Conservation (phyloP, 768 basidiomycete species). For the Tricholoma terreum region DNA sequence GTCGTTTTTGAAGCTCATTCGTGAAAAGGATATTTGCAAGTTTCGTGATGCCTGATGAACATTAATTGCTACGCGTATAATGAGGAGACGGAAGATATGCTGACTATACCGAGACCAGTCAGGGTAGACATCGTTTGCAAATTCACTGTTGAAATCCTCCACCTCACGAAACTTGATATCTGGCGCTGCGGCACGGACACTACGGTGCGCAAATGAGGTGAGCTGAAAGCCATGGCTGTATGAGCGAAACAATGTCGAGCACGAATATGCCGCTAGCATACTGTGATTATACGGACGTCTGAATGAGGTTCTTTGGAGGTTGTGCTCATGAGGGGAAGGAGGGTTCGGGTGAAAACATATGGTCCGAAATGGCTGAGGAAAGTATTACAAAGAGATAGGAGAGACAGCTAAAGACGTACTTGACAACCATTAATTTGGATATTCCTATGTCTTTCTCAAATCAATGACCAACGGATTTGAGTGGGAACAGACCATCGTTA, state of each 20-base stretch:
- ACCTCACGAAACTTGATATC: conserved; percentile 26
- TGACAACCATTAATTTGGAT: conserved; percentile 20
- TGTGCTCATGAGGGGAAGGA: conserved; percentile 28
- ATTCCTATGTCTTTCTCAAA: conserved; percentile 4
- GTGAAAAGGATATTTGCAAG: conserved; percentile 43
- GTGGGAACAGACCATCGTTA: conserved; percentile 18
- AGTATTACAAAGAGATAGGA: not conserved
- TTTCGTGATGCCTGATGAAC: conserved; percentile 40
- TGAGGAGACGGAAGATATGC: conserved; percentile 1
- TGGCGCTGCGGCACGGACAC: conserved; percentile 16
- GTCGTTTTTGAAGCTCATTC: conserved; percentile 42
- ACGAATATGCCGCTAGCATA: conserved; percentile 1
- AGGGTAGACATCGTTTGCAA: conserved; percentile 21
- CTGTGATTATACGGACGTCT: conserved; percentile 32
- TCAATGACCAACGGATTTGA: not conserved
- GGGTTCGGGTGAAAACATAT: conserved; percentile 26
- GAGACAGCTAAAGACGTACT: conserved; percentile 13
- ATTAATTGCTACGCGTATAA: not conserved
- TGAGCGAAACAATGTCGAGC: not conserved
- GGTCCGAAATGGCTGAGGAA: conserved; percentile 23
- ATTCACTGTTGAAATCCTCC: conserved; percentile 33
- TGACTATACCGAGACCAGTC: conserved; percentile 26
- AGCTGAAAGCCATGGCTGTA: conserved; percentile 15
- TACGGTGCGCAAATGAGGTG: conserved; percentile 23
- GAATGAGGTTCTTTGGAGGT: conserved; percentile 24